Base-by-base conservation (phyloP, 352 stramenopile genomes). In the Phytophthora parvispora region DNA sequence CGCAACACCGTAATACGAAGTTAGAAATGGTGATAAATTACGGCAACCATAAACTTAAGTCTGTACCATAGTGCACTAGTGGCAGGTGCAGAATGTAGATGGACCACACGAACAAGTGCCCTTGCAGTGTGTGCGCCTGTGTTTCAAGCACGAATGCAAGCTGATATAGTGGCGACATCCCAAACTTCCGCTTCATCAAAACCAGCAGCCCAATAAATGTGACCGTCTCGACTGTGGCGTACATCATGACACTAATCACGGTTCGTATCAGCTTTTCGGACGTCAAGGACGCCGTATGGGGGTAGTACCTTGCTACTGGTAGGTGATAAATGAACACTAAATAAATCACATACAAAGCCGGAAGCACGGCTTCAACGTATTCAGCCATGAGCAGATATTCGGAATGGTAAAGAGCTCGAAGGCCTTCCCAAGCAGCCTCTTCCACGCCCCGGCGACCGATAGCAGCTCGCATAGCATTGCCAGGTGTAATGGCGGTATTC, bases 61-160 rank as follows among this genome's bases (percentile, higher is more conserved):
- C 2, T n/a, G n/a, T 43, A 75, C 68, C 72, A 59, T 51, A 51
- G 31, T 51, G 43, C 2, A 49, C 27, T 8, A 83, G 60, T 0
- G 63, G 67, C 12, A 78, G 49, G 27, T 60, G 58, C 25, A 83
- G 42, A n/a, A 69, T 72, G 59, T 50, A 75, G 7, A 55, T 57
- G 10, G 65, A 54, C 71, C 67, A 80, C 13, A 74, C 52, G 20
- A 83, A 67, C 2, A 80, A n/a, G 6, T 62, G 55, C 0, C 62
- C 42, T 18, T 83, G 75, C 5, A 83, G 12, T 10, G 64, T 59
- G 15, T 51, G 38, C 0, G 45, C 16, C n/a, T 83, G 56, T 0
- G 43, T 78, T 51, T 83, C 74, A 1, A 86, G 50, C 29, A 83
- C 72, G 43, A 86, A 83, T 3, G 67, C 77, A 2, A 86, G 52